Base-by-base conservation (phyloP, 2,329 filamentous ascomycete species). In the Talaromyces islandicus region DNA sequence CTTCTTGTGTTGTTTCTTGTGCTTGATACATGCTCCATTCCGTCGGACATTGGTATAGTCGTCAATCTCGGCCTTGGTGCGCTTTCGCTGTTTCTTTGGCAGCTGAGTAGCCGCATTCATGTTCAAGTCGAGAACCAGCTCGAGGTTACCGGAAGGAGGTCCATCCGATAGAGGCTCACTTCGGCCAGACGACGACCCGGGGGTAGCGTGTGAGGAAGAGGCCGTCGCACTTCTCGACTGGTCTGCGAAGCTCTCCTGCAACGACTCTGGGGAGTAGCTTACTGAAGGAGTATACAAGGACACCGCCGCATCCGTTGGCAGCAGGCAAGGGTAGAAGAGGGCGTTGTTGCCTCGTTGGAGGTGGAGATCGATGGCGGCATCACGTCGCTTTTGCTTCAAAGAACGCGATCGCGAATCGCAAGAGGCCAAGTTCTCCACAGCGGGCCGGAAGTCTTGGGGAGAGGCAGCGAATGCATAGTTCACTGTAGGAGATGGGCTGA, bases 41-140 rank as follows among this genome's bases (percentile, higher is more conserved):
- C 75, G 76, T 1, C 75, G 71, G 55, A 71, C 75, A 56, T 75
- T 76, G 62, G 76, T 76, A 62, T 77, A 77, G 57, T 74, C 75
- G 59, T 77, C 74, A 38, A 72, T 75, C 64, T 77, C 75, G 10
- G 74, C 73, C 58, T 70, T 70, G 4, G 75, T 77, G 17, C 75
- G 69, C 24, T 74, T 74, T 54, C 75, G 75, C 54, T 77, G 75
- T 57, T 76, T 77, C 63, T 70, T 72, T 0, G 75, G 75, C n/a
- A 76, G 59, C 57, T 74, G 71, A n/a, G 73, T 71, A 5, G 74
- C 70, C 4, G 72, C 67, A 57, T 77, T 77, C 73, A 77, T 75
- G 62, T 77, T 77, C 65, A 77, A 61, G 59, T 77, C 75, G 30
- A 77, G 70, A 14, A 77, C 72, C 63, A 77, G 59, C 54, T 77